These are phyloP conservation scores for Hura crepitans DNA, from an alignment of 441 rosid genomes.

Conservation along the genomic window DNA sequence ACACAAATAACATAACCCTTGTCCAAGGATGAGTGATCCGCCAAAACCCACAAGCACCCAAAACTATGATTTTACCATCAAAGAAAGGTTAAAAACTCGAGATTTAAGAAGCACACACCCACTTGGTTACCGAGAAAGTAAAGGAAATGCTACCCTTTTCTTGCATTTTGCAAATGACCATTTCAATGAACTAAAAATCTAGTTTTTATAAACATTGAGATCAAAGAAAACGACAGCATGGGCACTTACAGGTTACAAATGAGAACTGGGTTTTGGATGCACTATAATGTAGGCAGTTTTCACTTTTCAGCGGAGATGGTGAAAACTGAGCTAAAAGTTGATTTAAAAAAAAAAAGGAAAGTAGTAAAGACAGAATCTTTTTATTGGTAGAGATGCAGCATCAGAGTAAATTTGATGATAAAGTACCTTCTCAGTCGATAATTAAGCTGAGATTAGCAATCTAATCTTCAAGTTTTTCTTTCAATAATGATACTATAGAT, in stretches of 20 bases:
- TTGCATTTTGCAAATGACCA: not conserved
- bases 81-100: not conserved
- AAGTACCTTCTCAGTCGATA: not conserved
- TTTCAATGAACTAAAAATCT: not conserved
- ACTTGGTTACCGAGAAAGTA: not conserved
- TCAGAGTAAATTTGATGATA: not conserved
- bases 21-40: not conserved
- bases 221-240: not conserved
- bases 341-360: not conserved
- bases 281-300: too few relatives aligned
- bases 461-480: not conserved
- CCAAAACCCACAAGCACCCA: conserved; percentile 7
- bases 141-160: not conserved
- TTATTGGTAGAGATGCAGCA: not conserved
- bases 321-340: not conserved
- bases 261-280: not conserved
- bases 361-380: not conserved
- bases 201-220: not conserved
- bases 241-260: conserved; percentile 1
- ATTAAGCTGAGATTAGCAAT: not conserved
- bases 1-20: not conserved
- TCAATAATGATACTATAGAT: too few relatives aligned
- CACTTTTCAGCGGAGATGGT: not conserved
- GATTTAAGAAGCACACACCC: not conserved
- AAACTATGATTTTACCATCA: not conserved